Evolutionary conservation across 2,329 filamentous ascomycete species (phyloP), one percentile per base, ranked within the genome.

Genomic region (Colletotrichum musicola): DNA sequence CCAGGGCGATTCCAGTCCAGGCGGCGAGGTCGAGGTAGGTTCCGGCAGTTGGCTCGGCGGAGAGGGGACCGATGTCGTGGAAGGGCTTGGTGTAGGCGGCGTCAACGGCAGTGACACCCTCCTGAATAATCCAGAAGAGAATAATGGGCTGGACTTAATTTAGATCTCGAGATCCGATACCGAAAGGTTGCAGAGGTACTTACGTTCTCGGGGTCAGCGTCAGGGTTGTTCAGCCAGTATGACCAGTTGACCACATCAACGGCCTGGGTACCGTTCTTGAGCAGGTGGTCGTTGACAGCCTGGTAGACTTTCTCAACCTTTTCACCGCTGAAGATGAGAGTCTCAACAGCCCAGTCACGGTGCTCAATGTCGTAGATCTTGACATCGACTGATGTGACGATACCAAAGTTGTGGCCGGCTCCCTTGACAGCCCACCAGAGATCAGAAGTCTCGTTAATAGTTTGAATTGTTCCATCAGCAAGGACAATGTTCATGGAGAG

Each of bases 391-490:
- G 81, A 82, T 0, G 86, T 88, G 12, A 89, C 85, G 49, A 89
- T 84, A 5, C 86, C 88, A 67, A 89, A 89, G 74, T 89, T 89
- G 71, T 88, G 86, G 1, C 87, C 87, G 1, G 86, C 87, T 1
- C 88, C 88, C 62, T 82, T 79, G 67, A 90, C 79, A 1, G 81
- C 88, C 87, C 87, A 90, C 77, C 81, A 90, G 2, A 90, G 81
- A 42, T 89, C 86, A 0, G 82, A 81, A 7, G 77, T 76, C 46
- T 77, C 74, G 62, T 81, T 74, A 1, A 85, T 75, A 0, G 78
- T 82, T 6, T 75, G 67, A 54, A 81, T 58, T 10, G 74, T 79
- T 14, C 87, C 86, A 68, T 86, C 76, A 5, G 85, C 84, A 1
- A 88, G 78, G 0, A 88, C 85, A 1, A 89, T 72, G 22, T 85